Evolutionary conservation across 345 rosid species (phyloP).

Genomic region (Gossypium rotundifolium): DNA sequence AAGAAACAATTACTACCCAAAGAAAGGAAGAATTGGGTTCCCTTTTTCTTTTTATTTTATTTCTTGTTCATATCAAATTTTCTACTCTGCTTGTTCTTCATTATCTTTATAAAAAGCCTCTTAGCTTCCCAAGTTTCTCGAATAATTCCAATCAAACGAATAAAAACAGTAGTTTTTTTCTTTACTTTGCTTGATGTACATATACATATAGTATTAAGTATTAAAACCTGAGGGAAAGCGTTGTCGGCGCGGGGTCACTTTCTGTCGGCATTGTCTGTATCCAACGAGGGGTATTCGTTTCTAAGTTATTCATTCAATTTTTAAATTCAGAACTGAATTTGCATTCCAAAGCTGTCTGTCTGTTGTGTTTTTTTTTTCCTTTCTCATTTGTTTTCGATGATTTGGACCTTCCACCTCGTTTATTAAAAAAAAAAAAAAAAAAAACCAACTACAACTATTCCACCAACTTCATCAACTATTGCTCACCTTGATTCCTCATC

Average conservation of each 20-base stretch:
- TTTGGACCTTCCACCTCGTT: slow-evolving; percentile 16
- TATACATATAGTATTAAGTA: neutral
- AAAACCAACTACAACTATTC: neutral
- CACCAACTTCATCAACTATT: slow-evolving; percentile 13
- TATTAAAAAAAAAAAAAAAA: neutral
- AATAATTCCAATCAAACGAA: slow-evolving; percentile 5
- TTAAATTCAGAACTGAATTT: slow-evolving; percentile 29
- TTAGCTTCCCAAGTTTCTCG: neutral
- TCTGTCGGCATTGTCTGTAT: slow-evolving; percentile 89
- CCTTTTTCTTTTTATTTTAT: neutral
- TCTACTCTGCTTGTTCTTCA: neutral
- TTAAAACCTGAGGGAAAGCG: slow-evolving; percentile 21
- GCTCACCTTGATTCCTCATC: slow-evolving; percentile 11
- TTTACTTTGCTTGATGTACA: slow-evolving; percentile 17
- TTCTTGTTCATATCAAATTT: slow-evolving; percentile 10
- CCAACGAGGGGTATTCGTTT: slow-evolving; percentile 41
- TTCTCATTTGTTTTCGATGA: slow-evolving; percentile 7
- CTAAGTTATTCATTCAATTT: slow-evolving; percentile 2
- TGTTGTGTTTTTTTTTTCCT: neutral
- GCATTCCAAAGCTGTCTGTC: slow-evolving; percentile 12
- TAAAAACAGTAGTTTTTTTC: slow-evolving; percentile 24
- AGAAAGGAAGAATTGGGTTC: neutral
- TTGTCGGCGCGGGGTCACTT: slow-evolving; percentile 82
- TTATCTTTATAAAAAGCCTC: neutral
- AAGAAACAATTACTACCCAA: neutral